A percentile compares a stretch with the other conserved stretches of the same genome.
Conservation (phyloP, 331 rosid genomes). For the Phaseolus coccineus region DNA sequence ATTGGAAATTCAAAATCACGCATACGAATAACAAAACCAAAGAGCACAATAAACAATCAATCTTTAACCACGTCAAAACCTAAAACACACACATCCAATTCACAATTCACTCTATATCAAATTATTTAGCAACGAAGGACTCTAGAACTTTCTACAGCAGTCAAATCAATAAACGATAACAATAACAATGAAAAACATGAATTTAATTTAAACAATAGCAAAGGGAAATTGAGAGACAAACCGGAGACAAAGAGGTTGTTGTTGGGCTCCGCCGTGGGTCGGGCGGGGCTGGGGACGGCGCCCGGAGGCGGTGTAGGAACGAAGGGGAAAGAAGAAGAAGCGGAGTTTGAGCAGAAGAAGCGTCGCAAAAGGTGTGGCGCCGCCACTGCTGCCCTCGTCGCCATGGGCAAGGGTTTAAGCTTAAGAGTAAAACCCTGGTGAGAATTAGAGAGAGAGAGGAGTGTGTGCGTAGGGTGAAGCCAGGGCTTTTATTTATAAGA, state of each 20-base stretch:
- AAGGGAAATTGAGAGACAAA: conserved; percentile 4
- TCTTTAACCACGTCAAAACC: neutral
- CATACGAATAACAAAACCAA: neutral
- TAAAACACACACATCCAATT: neutral
- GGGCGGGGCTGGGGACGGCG: conserved; percentile 51
- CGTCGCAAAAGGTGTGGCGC: conserved; percentile 73
- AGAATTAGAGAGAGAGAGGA: neutral
- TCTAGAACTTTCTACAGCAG: neutral
- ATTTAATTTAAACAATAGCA: neutral
- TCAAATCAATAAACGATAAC: neutral
- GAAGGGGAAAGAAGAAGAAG: conserved; percentile 48
- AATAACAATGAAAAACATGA: neutral
- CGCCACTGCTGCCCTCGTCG: conserved; percentile 74
- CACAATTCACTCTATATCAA: neutral
- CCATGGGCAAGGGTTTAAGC: conserved; percentile 68
- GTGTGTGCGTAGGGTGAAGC: neutral
- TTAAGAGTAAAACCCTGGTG: conserved; percentile 29
- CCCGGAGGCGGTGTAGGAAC: conserved; percentile 54
- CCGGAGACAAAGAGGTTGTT: conserved; percentile 97
- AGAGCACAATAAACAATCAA: neutral
- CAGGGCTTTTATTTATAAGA: conserved; percentile 13
- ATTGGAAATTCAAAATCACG: neutral
- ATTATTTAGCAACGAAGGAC: neutral
- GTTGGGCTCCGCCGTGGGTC: conserved; percentile 78
- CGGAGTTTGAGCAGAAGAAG: conserved; percentile 58